Conservation (phyloP, 106 monocot genomes). For the Amphibolis antarctica region DNA sequence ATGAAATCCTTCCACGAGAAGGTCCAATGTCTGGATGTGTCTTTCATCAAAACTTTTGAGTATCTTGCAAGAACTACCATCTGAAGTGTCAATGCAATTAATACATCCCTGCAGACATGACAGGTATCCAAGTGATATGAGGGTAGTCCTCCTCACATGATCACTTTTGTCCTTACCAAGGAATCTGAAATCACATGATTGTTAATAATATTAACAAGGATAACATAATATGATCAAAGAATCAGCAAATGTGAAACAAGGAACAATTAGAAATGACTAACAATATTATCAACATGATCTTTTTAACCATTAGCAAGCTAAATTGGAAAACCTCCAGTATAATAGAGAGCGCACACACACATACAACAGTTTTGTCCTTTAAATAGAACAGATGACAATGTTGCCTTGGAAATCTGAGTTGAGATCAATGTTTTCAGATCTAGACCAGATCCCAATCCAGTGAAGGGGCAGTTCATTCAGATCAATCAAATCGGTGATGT, state of each 20-base stretch:
- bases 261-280: too few species aligned
- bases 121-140: conserved; percentile 69
- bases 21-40: conserved; percentile 39
- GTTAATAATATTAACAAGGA: neutral
- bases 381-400: too few species aligned
- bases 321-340: neutral
- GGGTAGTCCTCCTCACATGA: conserved; percentile 24
- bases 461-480: too few species aligned
- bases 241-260: too few species aligned
- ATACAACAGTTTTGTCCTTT: too few species aligned
- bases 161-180: conserved; percentile 19
- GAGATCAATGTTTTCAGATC: too few species aligned
- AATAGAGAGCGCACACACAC: too few species aligned
- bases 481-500: too few species aligned
- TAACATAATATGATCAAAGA: too few species aligned
- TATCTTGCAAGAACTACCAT: conserved; percentile 42
- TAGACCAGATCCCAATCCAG: too few species aligned
- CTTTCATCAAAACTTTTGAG: conserved; percentile 26
- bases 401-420: too few species aligned
- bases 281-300: neutral
- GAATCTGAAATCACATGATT: conserved; percentile 26
- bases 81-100: conserved; percentile 8
- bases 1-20: conserved; percentile 62
- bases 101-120: conserved; percentile 61
- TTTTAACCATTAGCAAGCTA: neutral